Conservation (phyloP, 2,329 filamentous ascomycete genomes). For the Gnomoniopsis sp. region DNA sequence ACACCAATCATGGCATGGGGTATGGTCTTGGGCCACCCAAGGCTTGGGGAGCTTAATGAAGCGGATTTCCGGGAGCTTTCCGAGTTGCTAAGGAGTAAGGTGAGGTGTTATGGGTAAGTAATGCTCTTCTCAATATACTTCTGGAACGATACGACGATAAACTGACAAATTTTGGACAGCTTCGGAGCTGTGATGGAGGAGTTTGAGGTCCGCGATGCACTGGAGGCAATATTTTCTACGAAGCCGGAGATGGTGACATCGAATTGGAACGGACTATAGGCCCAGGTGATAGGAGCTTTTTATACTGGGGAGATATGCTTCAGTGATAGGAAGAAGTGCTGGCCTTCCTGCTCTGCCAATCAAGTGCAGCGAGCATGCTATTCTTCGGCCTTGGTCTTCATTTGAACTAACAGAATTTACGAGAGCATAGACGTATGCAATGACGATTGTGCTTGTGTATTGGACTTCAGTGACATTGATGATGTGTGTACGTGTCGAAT, state of each 20-base stretch:
- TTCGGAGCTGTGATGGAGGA: constrained; percentile 64
- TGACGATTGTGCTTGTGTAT: no score
- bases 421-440: no score
- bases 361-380: no score
- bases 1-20: constrained; percentile 96
- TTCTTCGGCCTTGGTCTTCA: no score
- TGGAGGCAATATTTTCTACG: constrained; percentile 66
- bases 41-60: constrained; percentile 61
- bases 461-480: no score
- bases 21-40: constrained; percentile 69
- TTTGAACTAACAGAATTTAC: no score
- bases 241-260: constrained; percentile 38
- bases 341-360: no score
- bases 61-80: constrained; percentile 71
- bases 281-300: no score
- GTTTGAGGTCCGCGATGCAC: constrained; percentile 71
- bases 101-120: constrained; percentile 87
- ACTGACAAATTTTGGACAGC: constrained; percentile 29
- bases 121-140: background rate
- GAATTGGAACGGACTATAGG: background rate
- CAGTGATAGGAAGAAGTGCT: no score
- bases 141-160: no score
- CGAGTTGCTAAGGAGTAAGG: constrained; percentile 72
- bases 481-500: no score
- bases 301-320: no score